Evolutionary conservation across 2,329 filamentous ascomycete genomes (phyloP).

Genomic region (Xylariaceae sp.): DNA sequence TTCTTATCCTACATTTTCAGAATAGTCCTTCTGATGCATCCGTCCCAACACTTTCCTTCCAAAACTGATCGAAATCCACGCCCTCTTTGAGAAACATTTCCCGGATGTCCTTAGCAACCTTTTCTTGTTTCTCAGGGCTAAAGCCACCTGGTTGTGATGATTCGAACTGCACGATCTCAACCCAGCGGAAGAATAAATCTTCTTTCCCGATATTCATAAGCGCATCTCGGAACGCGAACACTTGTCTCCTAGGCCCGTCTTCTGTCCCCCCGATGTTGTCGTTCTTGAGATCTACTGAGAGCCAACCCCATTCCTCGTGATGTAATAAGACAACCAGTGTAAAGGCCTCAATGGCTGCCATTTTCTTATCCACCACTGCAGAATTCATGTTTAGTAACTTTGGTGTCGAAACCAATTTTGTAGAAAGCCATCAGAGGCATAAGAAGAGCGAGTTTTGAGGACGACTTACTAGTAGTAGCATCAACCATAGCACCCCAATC

Average conservation of each 20-base stretch:
- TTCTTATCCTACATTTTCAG: too few relatives aligned
- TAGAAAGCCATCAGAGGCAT: too few relatives aligned
- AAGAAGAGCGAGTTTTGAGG: too few relatives aligned
- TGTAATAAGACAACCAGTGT: constrained; percentile 66
- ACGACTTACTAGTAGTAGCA: constrained; percentile 62
- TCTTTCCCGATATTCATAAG: constrained; percentile 77
- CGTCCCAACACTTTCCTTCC: constrained; percentile 58
- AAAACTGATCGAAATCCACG: constrained; percentile 79
- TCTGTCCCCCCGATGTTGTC: constrained; percentile 29
- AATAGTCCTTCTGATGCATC: constrained; percentile 29
- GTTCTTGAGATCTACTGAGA: constrained; percentile 57
- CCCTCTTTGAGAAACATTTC: constrained; percentile 69
- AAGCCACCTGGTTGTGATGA: constrained; percentile 75
- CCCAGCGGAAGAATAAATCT: constrained; percentile 85
- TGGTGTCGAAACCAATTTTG: too few relatives aligned
- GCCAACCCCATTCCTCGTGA: constrained; percentile 66
- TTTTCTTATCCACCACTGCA: constrained; percentile 66
- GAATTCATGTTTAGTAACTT: too few relatives aligned
- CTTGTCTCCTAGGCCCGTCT: constrained; percentile 65
- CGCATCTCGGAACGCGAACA: constrained; percentile 75
- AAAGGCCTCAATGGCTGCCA: constrained; percentile 61
- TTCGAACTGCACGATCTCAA: constrained; percentile 88
- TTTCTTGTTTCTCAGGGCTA: constrained; percentile 66
- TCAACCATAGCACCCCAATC: constrained; percentile 79
- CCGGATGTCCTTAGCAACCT: constrained; percentile 69